Evolutionary conservation across 2,329 filamentous ascomycete genomes (phyloP).

Genomic region (Madurella mycetomatis): DNA sequence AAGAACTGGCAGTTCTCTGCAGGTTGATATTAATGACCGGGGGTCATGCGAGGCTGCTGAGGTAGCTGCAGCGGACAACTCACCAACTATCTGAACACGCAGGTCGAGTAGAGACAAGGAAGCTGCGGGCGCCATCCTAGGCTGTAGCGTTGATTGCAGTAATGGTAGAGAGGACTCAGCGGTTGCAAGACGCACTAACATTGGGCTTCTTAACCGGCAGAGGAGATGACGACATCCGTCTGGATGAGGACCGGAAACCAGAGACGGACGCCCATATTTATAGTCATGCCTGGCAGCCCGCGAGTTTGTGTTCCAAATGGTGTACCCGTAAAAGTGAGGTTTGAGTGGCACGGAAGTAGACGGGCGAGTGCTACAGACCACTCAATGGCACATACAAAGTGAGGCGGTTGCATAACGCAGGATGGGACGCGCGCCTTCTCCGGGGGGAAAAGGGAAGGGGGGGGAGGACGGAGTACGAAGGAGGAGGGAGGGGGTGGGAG

Average conservation of each 20-base stretch:
- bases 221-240: background rate
- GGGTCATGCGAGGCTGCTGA: background rate
- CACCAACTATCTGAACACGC: conserved; percentile 21
- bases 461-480: background rate
- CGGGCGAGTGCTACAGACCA: background rate
- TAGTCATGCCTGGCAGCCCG: background rate
- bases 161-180: conserved; percentile 5
- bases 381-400: conserved; percentile 7
- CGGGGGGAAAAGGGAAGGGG: too few species aligned
- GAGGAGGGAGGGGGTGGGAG: background rate
- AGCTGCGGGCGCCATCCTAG: conserved; percentile 16
- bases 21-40: conserved; percentile 3
- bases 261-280: conserved; percentile 2
- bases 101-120: conserved; percentile 8
- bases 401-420: conserved; percentile 12
- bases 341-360: background rate
- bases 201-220: conserved; percentile 4
- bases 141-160: background rate
- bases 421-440: background rate
- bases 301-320: background rate
- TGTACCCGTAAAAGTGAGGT: background rate
- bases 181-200: conserved; percentile 17
- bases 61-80: conserved; percentile 6
- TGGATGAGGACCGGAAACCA: background rate
- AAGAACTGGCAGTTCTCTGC: conserved; percentile 31